phyloP scores from a whole-genome alignment of 2,329 filamentous ascomycete genomes.

The Epichloe gansuensis region DNA sequence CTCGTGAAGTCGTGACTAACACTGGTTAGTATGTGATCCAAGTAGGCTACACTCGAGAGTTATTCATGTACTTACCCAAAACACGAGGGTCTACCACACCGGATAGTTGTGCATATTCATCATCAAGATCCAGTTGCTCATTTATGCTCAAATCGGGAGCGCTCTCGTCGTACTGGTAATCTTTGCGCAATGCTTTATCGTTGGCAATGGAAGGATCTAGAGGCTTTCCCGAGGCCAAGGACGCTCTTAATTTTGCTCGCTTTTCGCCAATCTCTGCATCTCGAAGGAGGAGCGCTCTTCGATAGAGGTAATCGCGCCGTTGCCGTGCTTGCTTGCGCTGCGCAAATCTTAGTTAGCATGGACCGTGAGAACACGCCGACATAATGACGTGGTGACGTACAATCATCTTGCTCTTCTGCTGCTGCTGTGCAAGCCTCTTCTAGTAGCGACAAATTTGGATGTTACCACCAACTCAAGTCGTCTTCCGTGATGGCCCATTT shows the following conservation, averaged over 20 bases:
- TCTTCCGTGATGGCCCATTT: neutral
- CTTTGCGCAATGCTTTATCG: slow-evolving; percentile 69
- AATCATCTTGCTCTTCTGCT: slow-evolving; percentile 5
- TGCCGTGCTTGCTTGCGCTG: slow-evolving; percentile 29
- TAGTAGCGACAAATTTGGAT: neutral
- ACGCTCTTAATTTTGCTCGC: slow-evolving; percentile 71
- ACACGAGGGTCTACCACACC: slow-evolving; percentile 82
- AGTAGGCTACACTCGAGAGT: neutral
- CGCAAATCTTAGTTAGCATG: neutral
- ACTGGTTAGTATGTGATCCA: neutral
- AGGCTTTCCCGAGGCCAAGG: slow-evolving; percentile 79
- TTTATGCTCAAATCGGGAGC: slow-evolving; percentile 51
- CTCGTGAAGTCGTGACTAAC: slow-evolving; percentile 77
- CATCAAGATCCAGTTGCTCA: slow-evolving; percentile 64
- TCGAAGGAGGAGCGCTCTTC: slow-evolving; percentile 71
- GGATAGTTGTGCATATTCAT: slow-evolving; percentile 84
- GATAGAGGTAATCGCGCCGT: slow-evolving; percentile 57
- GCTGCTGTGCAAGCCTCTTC: neutral
- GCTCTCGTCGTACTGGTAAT: slow-evolving; percentile 91
- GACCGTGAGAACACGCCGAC: neutral
- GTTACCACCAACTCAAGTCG: neutral
- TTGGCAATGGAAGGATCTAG: slow-evolving; percentile 72
- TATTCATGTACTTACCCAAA: slow-evolving; percentile 54
- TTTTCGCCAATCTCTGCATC: slow-evolving; percentile 92
- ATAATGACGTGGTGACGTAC: neutral